Conservation (phyloP, 306 rosid genomes). For the Vachellia pachyceras region DNA sequence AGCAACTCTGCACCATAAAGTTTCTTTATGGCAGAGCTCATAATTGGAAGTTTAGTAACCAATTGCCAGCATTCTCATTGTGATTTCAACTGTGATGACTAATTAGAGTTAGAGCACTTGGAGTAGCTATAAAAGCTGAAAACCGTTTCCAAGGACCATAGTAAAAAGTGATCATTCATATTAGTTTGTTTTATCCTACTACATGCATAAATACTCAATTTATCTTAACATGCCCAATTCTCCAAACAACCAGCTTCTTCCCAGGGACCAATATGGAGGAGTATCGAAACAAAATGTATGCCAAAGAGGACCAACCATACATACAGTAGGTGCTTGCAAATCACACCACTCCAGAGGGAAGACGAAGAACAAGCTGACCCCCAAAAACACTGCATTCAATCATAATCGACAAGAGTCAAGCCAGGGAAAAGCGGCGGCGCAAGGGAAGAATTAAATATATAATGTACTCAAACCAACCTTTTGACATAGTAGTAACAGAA, state of each 20-base stretch:
- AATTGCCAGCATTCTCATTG: constrained; percentile 4
- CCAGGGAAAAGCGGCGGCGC: no score
- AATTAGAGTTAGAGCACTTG: not conserved
- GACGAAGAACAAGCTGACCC: constrained; percentile 97
- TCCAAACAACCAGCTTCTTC: constrained; percentile 58
- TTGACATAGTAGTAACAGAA: constrained; percentile 95
- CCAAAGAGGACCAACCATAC: constrained; percentile 50
- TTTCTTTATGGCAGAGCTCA: not conserved
- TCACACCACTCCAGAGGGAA: constrained; percentile 98
- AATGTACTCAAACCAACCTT: constrained; percentile 61
- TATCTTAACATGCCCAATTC: constrained; percentile 59
- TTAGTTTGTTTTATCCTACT: constrained; percentile 28
- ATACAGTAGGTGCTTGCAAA: constrained; percentile 28
- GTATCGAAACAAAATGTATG: constrained; percentile 50
- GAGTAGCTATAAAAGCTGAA: constrained; percentile 21
- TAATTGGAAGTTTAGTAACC: not conserved
- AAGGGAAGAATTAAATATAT: not conserved
- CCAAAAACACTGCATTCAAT: constrained; percentile 83
- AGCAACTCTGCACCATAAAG: not conserved
- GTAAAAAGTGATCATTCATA: constrained; percentile 28
- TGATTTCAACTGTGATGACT: not conserved
- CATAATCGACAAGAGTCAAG: constrained; percentile 15
- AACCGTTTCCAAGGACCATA: constrained; percentile 26
- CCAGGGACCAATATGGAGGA: constrained; percentile 47
- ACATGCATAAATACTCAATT: constrained; percentile 53